A percentile compares a stretch with the other conserved stretches of the same genome.
Evolutionary conservation across 75 land plant genomes (phyloP).

Genomic region (Pinus albicaulis): DNA sequence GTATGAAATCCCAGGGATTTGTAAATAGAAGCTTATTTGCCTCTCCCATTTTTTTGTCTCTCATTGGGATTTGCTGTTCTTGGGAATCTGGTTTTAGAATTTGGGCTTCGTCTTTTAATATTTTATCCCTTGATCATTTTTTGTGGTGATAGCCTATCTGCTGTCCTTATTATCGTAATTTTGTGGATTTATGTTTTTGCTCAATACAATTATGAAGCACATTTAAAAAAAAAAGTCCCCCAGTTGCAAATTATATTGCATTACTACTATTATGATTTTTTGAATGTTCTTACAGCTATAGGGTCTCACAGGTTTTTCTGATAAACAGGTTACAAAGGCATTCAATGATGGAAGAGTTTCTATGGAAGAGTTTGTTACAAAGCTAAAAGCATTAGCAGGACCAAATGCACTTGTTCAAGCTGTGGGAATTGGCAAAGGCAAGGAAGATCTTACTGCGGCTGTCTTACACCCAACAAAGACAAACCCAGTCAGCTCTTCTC

Average conservation of each 20-base stretch:
- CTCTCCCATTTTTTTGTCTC: too few species aligned
- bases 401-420: slow-evolving; percentile 41
- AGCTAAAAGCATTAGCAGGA: slow-evolving; percentile 41
- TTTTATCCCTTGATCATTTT: too few species aligned
- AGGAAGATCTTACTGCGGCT: slow-evolving; percentile 53
- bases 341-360: slow-evolving; percentile 45
- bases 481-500: slow-evolving; percentile 5
- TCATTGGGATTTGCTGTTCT: too few species aligned
- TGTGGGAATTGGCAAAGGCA: slow-evolving; percentile 57
- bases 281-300: not conserved
- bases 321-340: slow-evolving; percentile 32
- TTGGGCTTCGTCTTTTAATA: too few species aligned
- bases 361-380: slow-evolving; percentile 49
- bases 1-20: too few species aligned
- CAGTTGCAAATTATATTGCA: not conserved
- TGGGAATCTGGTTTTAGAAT: too few species aligned
- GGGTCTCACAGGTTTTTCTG: not conserved
- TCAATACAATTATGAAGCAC: not conserved
- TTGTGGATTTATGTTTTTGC: not conserved
- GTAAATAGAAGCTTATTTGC: too few species aligned
- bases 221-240: not conserved
- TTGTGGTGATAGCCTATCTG: not conserved
- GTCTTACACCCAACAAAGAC: slow-evolving; percentile 25
- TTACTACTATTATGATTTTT: not conserved
- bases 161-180: not conserved